Percentiles rank a stretch among this genome's conserved stretches.
phyloP scores from a whole-genome alignment of 306 rosid genomes.

The Sindora glabra region DNA sequence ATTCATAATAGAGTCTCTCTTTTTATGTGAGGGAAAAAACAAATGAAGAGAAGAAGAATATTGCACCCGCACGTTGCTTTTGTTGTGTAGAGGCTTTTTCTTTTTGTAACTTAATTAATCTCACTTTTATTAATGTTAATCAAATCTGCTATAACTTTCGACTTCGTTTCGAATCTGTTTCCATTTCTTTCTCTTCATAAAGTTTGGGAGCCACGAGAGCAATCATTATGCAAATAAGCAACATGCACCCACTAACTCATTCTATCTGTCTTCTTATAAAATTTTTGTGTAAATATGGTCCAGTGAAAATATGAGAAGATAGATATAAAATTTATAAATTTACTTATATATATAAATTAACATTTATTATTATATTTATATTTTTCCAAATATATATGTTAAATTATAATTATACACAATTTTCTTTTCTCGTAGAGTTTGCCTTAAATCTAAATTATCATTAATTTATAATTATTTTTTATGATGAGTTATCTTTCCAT shows the following conservation, averaged over 20 bases:
- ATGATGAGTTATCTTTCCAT: too few relatives aligned
- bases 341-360: too few relatives aligned
- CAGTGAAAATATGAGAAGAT: not conserved
- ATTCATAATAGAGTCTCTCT: too few relatives aligned
- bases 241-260: constrained; percentile 38
- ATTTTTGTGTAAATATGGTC: not conserved
- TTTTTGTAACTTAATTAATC: constrained; percentile 18
- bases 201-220: constrained; percentile 77
- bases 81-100: constrained; percentile 9
- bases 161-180: constrained; percentile 26
- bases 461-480: too few relatives aligned
- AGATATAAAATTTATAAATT: too few relatives aligned
- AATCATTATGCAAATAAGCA: constrained; percentile 69
- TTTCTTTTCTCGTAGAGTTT: too few relatives aligned
- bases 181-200: constrained; percentile 31
- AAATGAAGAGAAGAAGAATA: constrained; percentile 5
- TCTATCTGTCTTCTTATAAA: constrained; percentile 10
- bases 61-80: constrained; percentile 27
- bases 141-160: constrained; percentile 30
- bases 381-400: too few relatives aligned
- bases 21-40: constrained; percentile 20
- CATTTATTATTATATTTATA: too few relatives aligned
- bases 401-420: too few relatives aligned
- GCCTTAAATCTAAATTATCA: too few relatives aligned
- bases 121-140: constrained; percentile 24